phyloP scores from a whole-genome alignment of 1,284 basidiomycete species.

The Moesziomyces sp. region DNA sequence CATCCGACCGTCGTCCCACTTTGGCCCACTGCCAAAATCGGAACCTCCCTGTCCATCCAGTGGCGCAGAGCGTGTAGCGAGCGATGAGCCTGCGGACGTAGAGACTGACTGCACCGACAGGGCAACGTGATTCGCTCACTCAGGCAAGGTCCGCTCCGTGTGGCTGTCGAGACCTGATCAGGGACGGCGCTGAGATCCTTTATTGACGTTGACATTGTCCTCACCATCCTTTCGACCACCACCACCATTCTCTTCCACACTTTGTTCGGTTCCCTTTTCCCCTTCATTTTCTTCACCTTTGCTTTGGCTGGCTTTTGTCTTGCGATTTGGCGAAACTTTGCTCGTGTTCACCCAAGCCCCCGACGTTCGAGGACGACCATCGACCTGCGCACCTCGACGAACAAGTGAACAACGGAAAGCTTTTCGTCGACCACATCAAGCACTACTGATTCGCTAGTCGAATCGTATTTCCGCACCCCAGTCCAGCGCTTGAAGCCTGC shows the following conservation, averaged over 20 bases:
- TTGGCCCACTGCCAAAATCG: slow-evolving; percentile 11
- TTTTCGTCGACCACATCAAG: background rate
- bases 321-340: background rate
- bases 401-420: too few relatives aligned
- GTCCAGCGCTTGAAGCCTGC: background rate
- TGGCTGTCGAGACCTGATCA: background rate
- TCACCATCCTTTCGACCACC: slow-evolving; percentile 27
- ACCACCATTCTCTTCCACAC: slow-evolving; percentile 8
- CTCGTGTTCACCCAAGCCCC: background rate
- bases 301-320: slow-evolving; percentile 1
- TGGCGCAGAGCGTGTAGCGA: too few relatives aligned
- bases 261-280: background rate
- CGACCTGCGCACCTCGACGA: background rate
- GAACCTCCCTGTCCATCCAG: background rate
- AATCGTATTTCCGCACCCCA: background rate
- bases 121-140: background rate
- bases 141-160: background rate
- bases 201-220: background rate
- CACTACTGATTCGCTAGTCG: background rate
- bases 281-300: slow-evolving; percentile 10
- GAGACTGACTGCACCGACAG: background rate
- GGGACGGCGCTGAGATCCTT: background rate
- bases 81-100: background rate
- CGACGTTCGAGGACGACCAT: background rate
- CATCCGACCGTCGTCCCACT: background rate